Evolutionary conservation across 169 alveolate species (phyloP).

Genomic region (Plasmodium vivax): DNA sequence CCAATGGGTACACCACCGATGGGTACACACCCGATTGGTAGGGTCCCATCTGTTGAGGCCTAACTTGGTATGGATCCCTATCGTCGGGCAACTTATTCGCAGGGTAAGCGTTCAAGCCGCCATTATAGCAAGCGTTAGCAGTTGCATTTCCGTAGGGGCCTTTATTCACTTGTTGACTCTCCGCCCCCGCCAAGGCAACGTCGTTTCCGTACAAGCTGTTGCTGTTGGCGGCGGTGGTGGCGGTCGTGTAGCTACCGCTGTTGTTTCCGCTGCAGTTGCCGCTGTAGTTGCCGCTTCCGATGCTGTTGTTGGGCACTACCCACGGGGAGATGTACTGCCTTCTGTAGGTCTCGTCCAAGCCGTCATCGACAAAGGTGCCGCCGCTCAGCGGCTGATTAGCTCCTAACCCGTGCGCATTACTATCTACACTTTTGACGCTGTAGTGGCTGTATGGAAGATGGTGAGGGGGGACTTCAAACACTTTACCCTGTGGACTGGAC

Average conservation of each 20-base stretch:
- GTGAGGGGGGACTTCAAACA: background rate
- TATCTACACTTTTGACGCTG: background rate
- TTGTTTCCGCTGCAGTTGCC: no score
- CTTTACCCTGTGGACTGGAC: background rate
- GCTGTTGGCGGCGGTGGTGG: background rate
- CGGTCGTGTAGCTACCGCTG: no score
- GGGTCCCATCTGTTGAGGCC: background rate
- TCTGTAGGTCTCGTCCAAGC: background rate
- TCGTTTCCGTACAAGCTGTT: background rate
- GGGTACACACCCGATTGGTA: background rate
- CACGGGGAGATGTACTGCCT: background rate
- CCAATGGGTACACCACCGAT: background rate
- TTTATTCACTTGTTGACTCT: background rate
- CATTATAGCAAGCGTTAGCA: background rate
- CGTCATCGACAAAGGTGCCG: background rate
- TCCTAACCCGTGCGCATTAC: background rate
- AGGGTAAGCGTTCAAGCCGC: background rate
- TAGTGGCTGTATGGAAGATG: constrained; percentile 23
- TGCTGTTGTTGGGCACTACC: background rate
- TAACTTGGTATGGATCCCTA: background rate
- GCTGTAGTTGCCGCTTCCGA: no score
- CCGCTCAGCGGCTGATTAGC: background rate
- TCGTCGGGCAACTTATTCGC: background rate
- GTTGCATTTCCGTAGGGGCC: background rate
- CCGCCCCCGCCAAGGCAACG: background rate